A percentile compares a stretch with the other conserved stretches of the same genome.
phyloP scores from a whole-genome alignment of 805 yeast genomes.

The Lipomyces mesembrius region DNA sequence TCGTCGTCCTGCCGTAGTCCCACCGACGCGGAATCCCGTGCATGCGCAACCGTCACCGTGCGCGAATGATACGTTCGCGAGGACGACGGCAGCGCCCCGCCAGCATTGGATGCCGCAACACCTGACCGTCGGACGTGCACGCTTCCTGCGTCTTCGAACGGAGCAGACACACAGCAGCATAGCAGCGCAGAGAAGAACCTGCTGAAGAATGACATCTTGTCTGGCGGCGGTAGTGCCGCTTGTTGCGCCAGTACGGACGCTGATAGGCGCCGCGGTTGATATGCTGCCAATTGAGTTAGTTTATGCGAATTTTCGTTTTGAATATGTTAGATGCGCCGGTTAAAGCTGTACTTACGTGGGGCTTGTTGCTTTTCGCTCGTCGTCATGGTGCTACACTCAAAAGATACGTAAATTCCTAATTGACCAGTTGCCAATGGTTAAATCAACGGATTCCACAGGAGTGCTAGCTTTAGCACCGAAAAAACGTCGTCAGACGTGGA shows the following conservation, averaged over 20 bases:
- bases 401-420: too few species aligned
- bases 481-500: too few species aligned
- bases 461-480: too few species aligned
- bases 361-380: background rate
- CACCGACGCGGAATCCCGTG: slow-evolving; percentile 16
- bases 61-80: background rate
- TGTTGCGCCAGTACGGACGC: background rate
- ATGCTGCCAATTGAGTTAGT: background rate
- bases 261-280: background rate
- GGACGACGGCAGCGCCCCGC: background rate
- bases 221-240: background rate
- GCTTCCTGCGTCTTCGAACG: background rate
- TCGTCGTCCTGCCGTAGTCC: slow-evolving; percentile 21
- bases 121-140: slow-evolving; percentile 6
- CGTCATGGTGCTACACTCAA: background rate
- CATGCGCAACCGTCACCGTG: slow-evolving; percentile 10
- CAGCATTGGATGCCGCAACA: background rate
- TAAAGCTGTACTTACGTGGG: background rate
- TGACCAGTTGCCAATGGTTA: too few species aligned
- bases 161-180: slow-evolving; percentile 19
- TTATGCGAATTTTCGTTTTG: background rate
- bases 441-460: too few species aligned
- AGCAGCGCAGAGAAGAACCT: slow-evolving; percentile 19
- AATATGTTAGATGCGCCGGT: too few species aligned
- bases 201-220: slow-evolving; percentile 20